These are phyloP conservation scores for Irpex sp. DNA, from an alignment of 1,284 basidiomycete species.

Conservation along the genomic window DNA sequence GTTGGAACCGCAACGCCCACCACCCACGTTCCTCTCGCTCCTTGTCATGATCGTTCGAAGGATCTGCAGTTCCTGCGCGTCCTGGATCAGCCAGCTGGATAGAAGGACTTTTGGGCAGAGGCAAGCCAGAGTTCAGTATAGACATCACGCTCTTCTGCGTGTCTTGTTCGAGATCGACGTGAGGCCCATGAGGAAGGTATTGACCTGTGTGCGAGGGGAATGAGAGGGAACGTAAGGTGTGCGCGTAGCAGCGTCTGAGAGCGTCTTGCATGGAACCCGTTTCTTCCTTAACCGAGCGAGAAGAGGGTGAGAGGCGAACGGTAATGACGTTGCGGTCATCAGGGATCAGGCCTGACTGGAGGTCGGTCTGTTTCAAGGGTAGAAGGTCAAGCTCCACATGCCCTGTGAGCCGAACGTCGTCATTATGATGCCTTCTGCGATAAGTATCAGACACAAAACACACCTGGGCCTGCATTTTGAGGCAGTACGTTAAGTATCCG, in stretches of 20 bases:
- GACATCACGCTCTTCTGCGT: slow-evolving; percentile 46
- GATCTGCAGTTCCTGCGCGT: slow-evolving; percentile 21
- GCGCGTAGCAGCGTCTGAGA: slow-evolving; percentile 46
- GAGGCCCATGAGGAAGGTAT: slow-evolving; percentile 28
- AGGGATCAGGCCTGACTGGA: slow-evolving; percentile 38
- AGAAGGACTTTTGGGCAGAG: slow-evolving; percentile 67
- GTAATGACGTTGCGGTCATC: slow-evolving; percentile 38
- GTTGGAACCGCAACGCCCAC: slow-evolving; percentile 74
- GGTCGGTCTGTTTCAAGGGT: slow-evolving; percentile 39
- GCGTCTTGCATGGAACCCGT: slow-evolving; percentile 42
- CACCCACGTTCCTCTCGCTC: slow-evolving; percentile 76
- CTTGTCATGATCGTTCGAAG: slow-evolving; percentile 28
- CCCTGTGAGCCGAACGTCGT: slow-evolving; percentile 15
- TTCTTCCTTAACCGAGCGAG: slow-evolving; percentile 9
- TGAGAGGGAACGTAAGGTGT: slow-evolving; percentile 50
- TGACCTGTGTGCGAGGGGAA: slow-evolving; percentile 37
- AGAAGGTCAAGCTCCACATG: slow-evolving; percentile 51
- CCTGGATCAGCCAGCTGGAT: slow-evolving; percentile 40
- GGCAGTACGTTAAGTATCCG: not conserved
- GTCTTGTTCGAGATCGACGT: slow-evolving; percentile 34
- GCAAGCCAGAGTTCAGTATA: slow-evolving; percentile 55
- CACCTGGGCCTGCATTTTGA: not conserved
- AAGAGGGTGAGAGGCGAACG: slow-evolving; percentile 30
- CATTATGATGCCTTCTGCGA: too few relatives aligned
- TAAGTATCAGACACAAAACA: not conserved